phyloP scores from a whole-genome alignment of 75 land plant species.

The Cunninghamia lanceolata region DNA sequence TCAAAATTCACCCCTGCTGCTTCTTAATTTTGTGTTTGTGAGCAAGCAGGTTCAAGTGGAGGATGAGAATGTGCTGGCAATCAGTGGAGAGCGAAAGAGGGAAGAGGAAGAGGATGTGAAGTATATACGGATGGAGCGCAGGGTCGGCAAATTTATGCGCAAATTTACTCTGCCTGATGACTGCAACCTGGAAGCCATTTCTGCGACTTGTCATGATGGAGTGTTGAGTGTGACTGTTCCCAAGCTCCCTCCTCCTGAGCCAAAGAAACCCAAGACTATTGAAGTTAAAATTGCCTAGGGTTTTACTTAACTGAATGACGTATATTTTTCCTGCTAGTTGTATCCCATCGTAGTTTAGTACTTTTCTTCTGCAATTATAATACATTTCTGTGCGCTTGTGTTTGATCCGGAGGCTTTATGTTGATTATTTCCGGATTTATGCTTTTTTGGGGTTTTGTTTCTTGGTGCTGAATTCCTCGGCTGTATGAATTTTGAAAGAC shows the following conservation, averaged over 20 bases:
- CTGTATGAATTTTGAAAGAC: no score
- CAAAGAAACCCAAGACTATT: slow-evolving; percentile 31
- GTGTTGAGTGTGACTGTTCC: slow-evolving; percentile 42
- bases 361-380: no score
- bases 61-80: slow-evolving; percentile 38
- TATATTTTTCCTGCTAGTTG: no score
- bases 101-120: slow-evolving; percentile 26
- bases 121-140: slow-evolving; percentile 43
- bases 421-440: no score
- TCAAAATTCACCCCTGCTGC: background rate
- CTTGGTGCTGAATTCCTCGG: no score
- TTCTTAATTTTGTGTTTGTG: background rate
- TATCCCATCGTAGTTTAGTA: no score
- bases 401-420: no score
- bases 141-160: slow-evolving; percentile 39
- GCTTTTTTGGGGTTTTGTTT: no score
- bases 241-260: slow-evolving; percentile 49
- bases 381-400: no score
- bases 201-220: slow-evolving; percentile 49
- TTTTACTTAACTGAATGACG: no score
- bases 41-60: slow-evolving; percentile 43
- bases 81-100: slow-evolving; percentile 46
- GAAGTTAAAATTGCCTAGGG: slow-evolving; percentile 17
- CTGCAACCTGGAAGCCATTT: slow-evolving; percentile 30
- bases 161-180: slow-evolving; percentile 45